These are phyloP conservation scores for Diaporthe destruens DNA, from an alignment of 2,329 filamentous ascomycete species.

Conservation along the genomic window DNA sequence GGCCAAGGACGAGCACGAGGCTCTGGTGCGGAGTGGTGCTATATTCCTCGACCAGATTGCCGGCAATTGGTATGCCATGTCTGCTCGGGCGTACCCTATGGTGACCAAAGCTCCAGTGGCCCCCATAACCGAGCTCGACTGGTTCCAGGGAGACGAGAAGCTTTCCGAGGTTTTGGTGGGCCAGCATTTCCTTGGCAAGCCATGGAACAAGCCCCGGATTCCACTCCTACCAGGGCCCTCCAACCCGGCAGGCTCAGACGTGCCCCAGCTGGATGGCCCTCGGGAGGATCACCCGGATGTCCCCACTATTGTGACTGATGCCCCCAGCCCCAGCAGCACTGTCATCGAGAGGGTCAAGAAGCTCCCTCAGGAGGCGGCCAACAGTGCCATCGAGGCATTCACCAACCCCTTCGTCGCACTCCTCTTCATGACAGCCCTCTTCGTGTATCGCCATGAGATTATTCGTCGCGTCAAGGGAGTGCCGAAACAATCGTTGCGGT, in stretches of 20 bases:
- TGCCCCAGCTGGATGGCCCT: slow-evolving; percentile 42
- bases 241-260: slow-evolving; percentile 14
- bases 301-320: slow-evolving; percentile 45
- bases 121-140: slow-evolving; percentile 59
- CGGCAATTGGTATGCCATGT: slow-evolving; percentile 96
- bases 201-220: slow-evolving; percentile 46
- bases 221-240: slow-evolving; percentile 42
- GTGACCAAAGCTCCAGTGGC: slow-evolving; percentile 76
- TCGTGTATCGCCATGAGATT: slow-evolving; percentile 61
- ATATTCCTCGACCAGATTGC: slow-evolving; percentile 89
- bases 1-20: slow-evolving; percentile 61
- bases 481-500: slow-evolving; percentile 47
- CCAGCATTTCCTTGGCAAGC: slow-evolving; percentile 73
- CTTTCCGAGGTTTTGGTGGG: slow-evolving; percentile 75
- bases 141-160: slow-evolving; percentile 58
- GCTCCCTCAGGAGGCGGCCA: slow-evolving; percentile 62
- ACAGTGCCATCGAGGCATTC: slow-evolving; percentile 67
- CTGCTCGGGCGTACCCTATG: slow-evolving; percentile 85
- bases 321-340: slow-evolving; percentile 46
- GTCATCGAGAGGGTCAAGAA: slow-evolving; percentile 65
- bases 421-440: slow-evolving; percentile 56
- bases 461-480: slow-evolving; percentile 55
- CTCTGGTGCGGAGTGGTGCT: slow-evolving; percentile 69
- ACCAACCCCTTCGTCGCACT: slow-evolving; percentile 66
- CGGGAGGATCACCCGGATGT: slow-evolving; percentile 49